Conservation (phyloP, 441 rosid genomes). For the Adansonia gregorii region DNA sequence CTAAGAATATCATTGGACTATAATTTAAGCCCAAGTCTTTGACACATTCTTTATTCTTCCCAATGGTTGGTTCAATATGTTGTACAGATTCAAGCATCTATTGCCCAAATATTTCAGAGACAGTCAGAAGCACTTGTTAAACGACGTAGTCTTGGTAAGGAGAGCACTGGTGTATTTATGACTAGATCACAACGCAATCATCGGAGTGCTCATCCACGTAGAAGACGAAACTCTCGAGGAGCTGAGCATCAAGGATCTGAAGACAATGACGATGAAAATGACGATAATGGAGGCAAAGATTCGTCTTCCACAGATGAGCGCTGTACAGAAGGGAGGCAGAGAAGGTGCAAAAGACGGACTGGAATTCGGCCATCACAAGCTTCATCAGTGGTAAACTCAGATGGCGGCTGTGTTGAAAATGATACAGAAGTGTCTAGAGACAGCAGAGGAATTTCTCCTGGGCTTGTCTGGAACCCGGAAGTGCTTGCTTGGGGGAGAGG, state of each 20-base stretch:
- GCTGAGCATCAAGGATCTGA: constrained; percentile 53
- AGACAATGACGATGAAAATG: constrained; percentile 59
- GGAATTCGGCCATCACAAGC: constrained; percentile 54
- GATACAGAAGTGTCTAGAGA: constrained; percentile 50
- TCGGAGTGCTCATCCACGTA: constrained; percentile 45
- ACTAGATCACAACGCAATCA: constrained; percentile 51
- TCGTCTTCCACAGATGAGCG: constrained; percentile 85
- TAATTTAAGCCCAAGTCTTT: neutral
- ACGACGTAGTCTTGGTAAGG: constrained; percentile 58
- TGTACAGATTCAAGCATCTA: constrained; percentile 74
- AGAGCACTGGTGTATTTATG: constrained; percentile 35
- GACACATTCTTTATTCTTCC: constrained; percentile 24
- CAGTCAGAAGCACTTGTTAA: constrained; percentile 69
- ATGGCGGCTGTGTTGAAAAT: constrained; percentile 47
- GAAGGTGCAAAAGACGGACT: constrained; percentile 60
- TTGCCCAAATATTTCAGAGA: constrained; percentile 64
- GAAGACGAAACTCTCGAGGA: constrained; percentile 50
- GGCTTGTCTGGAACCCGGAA: constrained; percentile 60
- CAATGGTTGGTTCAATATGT: constrained; percentile 27
- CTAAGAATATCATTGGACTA: constrained; percentile 16
- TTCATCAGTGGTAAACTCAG: constrained; percentile 49
- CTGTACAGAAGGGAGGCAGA: constrained; percentile 51
- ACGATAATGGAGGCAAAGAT: constrained; percentile 56
- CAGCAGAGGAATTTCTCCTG: constrained; percentile 54
- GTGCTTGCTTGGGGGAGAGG: constrained; percentile 79